These are phyloP conservation scores for Trametes pubescens DNA, from an alignment of 1,284 basidiomycete genomes.

Conservation along the genomic window DNA sequence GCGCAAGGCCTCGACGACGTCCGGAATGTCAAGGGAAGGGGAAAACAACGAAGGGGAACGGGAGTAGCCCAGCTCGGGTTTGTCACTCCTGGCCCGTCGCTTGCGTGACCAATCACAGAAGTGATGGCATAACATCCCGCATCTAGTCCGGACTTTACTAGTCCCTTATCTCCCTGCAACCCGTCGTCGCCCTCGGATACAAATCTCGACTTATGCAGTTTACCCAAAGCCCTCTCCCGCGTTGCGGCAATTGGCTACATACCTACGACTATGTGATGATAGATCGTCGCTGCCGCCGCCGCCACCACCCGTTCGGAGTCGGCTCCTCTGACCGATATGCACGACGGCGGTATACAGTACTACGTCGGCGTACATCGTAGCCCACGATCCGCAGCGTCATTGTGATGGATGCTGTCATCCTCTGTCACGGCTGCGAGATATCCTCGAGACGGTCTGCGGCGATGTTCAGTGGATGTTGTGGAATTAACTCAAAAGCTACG, in stretches of 20 bases:
- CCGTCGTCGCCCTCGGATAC: background rate
- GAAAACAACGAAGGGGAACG: conserved; percentile 35
- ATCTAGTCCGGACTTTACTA: conserved; percentile 6
- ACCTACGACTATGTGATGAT: background rate
- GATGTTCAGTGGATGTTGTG: too few relatives aligned
- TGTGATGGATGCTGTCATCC: background rate
- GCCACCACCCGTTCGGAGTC: background rate
- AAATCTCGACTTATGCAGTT: background rate
- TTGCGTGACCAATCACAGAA: conserved; percentile 29
- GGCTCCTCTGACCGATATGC: background rate
- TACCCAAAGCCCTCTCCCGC: background rate
- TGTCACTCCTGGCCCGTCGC: conserved; percentile 25
- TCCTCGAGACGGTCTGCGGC: background rate
- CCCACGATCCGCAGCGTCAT: background rate
- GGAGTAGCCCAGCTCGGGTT: conserved; percentile 28
- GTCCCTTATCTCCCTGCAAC: conserved; percentile 10
- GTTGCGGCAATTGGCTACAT: background rate
- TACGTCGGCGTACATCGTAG: background rate
- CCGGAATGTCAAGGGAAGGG: conserved; percentile 27
- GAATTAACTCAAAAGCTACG: background rate
- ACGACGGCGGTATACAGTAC: background rate
- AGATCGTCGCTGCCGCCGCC: conserved; percentile 6
- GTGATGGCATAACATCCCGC: conserved; percentile 22
- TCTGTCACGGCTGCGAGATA: background rate
- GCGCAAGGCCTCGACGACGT: conserved; percentile 88